Base-by-base conservation (phyloP, 441 rosid genomes). In the Syzygium syzygioides region DNA sequence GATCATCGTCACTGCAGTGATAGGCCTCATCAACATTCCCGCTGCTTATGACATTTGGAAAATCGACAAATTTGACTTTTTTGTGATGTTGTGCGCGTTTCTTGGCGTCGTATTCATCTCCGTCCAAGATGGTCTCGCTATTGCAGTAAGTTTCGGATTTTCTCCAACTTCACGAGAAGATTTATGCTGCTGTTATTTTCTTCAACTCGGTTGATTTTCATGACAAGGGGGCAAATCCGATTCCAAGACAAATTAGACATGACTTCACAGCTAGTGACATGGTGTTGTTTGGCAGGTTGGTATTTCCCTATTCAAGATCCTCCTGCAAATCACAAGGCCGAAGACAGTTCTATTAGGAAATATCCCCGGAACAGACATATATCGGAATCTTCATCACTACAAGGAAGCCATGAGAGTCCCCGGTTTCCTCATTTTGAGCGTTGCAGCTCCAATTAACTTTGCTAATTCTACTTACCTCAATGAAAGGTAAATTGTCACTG, bases 1-100 rank as follows among this genome's bases (percentile, higher is more conserved):
- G 19, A 97, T 97, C 91, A 97, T 97, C 5, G 97, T 96, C 15
- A 93, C 98, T 7, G 99, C 99, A 4, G 99, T 97, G n/a, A 88
- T 96, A 86, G 98, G 99, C 90, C 97, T 97, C n/a, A 94, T 97
- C 14, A 99, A 97, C 90, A 64, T 97, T 85, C 98, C 98, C 0
- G 96, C 98, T 14, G 98, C 99, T 86, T 88, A 90, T 57, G 92
- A 89, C 11, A 90, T 97, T 79, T 97, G 98, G 97, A 96, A 93
- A 93, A 92, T 97, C 10, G 99, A 97, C 91, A 97, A 96, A 89
- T 96, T 92, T 7, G 99, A 97, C 89, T 97, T 97, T 93, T 45
- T 96, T 23, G 98, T 97, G 50, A 62, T 96, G 94, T 85, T 96
- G 34, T 96, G 95, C 32, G 98, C 99, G 0, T 96, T 97, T 91